These are phyloP conservation scores for Colletotrichum plurivorum DNA, from an alignment of 2,329 filamentous ascomycete species.

Conservation along the genomic window DNA sequence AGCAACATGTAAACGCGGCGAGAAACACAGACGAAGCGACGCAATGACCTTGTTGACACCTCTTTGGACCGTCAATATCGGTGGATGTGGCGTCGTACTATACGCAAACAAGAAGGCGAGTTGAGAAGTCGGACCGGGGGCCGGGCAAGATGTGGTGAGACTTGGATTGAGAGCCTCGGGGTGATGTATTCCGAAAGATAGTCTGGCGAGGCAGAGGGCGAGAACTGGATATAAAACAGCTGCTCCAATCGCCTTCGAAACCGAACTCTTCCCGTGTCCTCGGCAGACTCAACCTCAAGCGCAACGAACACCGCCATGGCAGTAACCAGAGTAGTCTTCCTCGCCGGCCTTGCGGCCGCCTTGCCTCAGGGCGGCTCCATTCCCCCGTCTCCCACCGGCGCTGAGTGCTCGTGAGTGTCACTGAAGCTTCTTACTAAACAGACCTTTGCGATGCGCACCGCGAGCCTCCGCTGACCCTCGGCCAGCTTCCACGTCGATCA, in stretches of 20 bases:
- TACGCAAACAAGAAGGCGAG: slow-evolving; percentile 2
- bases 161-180: background rate
- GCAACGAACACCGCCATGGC: background rate
- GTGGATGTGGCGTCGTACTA: background rate
- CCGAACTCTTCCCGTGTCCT: background rate
- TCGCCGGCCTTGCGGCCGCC: slow-evolving; percentile 24
- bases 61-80: background rate
- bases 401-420: slow-evolving; percentile 24
- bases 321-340: background rate
- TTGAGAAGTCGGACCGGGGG: background rate
- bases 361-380: slow-evolving; percentile 30
- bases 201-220: background rate
- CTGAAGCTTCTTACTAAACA: background rate
- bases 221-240: slow-evolving; percentile 1
- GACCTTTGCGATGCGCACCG: too few relatives aligned
- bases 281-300: background rate
- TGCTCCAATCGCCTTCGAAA: background rate
- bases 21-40: background rate
- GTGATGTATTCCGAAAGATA: too few relatives aligned
- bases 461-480: background rate
- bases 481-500: slow-evolving; percentile 35
- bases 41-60: background rate
- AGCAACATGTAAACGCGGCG: background rate
- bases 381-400: slow-evolving; percentile 16
- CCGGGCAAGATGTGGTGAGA: background rate